These are phyloP conservation scores for Colletotrichum eleusines DNA, from an alignment of 2,329 filamentous ascomycete genomes.

Conservation along the genomic window DNA sequence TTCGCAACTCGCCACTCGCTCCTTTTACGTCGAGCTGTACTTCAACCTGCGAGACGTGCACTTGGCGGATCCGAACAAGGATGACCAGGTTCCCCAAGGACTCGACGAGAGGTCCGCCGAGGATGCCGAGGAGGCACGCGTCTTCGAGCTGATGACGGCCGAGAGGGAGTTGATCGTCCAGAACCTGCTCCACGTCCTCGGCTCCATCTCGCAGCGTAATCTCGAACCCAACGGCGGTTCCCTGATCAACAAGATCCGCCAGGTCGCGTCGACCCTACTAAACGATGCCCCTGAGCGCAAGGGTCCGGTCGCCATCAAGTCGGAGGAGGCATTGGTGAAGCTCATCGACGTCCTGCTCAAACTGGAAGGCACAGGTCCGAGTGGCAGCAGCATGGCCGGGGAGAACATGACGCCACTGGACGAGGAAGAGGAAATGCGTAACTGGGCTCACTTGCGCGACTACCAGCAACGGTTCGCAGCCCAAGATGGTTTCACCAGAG, in stretches of 20 bases:
- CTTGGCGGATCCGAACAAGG: constrained; percentile 58
- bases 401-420: constrained; percentile 65
- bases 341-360: constrained; percentile 82
- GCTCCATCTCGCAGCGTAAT: constrained; percentile 84
- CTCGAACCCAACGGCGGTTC: constrained; percentile 79
- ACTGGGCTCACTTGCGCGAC: constrained; percentile 84
- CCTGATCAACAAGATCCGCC: constrained; percentile 85
- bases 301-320: constrained; percentile 64
- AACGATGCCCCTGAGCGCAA: constrained; percentile 67
- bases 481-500: constrained; percentile 65
- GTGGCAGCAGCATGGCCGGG: constrained; percentile 43
- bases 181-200: constrained; percentile 79
- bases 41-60: constrained; percentile 80
- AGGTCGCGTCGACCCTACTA: constrained; percentile 84
- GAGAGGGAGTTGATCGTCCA: constrained; percentile 87
- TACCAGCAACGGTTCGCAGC: constrained; percentile 80
- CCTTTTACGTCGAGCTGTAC: constrained; percentile 88
- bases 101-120: constrained; percentile 55
- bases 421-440: constrained; percentile 80
- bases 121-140: constrained; percentile 59
- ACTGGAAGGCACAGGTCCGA: constrained; percentile 73
- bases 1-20: constrained; percentile 83
- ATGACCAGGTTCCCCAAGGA: constrained; percentile 50
- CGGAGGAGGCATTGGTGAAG: constrained; percentile 77
- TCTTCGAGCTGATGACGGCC: constrained; percentile 74